Evolutionary conservation across 1,284 basidiomycete genomes (phyloP), one percentile per base, ranked within the genome.

Genomic region (Filobasidium uniguttulatum): DNA sequence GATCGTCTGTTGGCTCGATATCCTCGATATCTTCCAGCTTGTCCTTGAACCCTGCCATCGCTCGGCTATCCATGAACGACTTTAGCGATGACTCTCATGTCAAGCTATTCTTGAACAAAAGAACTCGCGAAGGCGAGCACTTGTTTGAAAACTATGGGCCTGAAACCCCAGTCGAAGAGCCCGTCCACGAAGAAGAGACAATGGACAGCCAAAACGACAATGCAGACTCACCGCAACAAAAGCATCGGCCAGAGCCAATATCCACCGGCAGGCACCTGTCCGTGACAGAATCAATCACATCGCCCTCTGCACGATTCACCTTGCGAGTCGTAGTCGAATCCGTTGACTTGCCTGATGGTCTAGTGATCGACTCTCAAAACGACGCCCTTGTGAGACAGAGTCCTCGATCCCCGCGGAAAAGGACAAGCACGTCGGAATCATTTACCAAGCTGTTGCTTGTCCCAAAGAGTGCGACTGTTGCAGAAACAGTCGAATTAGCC

Each of bases 81-180:
- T 98, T 91, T 64, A 87, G 85, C 48, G 93, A 98, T 57, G 91
- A 97, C 62, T 89, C 88, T 9, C 82, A 83, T 0, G 91, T 97
- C 69, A 97, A 96, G 68, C 86, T 97, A 66, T 97, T 93, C 69
- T 69, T 98, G 56, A 88, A 93, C 62, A 74, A 72, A 20, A 58
- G 63, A 5, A 60, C 69, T 37, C 57, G 55, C 7, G 58, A 48
- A 64, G 71, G 46, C 61, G 60, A 31, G 44, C 17, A 17, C 46
- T 37, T 23, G 35, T 26, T 25, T 26, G 17, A 23, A 3, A 9
- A 45, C 22, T 41, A 41, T 34, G 34, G 41, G n/a, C 17, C 37
- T 17, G 20, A 22, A 28, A 8, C n/a, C 26, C 28, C n/a, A n/a
- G n/a, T n/a, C n/a, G n/a, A n/a, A n/a, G n/a, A n/a, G n/a, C n/a